Conservation (phyloP, 169 alveolate species). For the Plasmodium fragile region DNA sequence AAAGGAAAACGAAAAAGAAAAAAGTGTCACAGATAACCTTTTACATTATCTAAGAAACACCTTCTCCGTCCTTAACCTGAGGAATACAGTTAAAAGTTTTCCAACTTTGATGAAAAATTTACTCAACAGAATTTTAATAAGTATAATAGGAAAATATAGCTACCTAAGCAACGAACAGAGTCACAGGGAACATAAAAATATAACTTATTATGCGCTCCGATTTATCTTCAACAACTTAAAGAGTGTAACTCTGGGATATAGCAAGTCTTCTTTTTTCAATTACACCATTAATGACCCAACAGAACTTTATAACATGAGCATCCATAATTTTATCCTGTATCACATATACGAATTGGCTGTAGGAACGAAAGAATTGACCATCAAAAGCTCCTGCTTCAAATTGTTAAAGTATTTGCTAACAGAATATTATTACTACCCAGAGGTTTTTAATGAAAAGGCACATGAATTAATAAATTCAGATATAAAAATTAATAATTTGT, state of each 20-base stretch:
- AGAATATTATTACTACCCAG: conserved; percentile 71
- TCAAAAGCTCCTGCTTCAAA: conserved; percentile 69
- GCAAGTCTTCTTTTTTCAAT: conserved; percentile 13
- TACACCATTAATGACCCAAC: conserved; percentile 35
- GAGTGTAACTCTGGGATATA: conserved; percentile 24
- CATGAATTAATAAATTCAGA: conserved; percentile 72
- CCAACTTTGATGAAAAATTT: conserved; percentile 35
- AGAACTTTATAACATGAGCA: conserved; percentile 51
- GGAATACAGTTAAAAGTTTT: conserved; percentile 14
- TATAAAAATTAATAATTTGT: conserved; percentile 36
- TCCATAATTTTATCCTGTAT: conserved; percentile 69
- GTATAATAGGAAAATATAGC: conserved; percentile 37
- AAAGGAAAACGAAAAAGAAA: not conserved
- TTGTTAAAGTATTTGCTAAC: conserved; percentile 55
- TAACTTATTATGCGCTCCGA: conserved; percentile 34
- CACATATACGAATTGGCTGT: conserved; percentile 67
- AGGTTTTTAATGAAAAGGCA: conserved; percentile 54
- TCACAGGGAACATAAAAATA: conserved; percentile 32
- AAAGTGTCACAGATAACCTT: not conserved
- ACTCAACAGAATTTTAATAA: conserved; percentile 36
- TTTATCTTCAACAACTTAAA: conserved; percentile 45
- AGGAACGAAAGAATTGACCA: conserved; percentile 35
- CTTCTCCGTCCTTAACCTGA: conserved; percentile 26
- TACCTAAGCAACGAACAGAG: conserved; percentile 4
- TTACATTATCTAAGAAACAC: not conserved